Conservation (phyloP, 306 rosid species). For the Benincasa hispida region DNA sequence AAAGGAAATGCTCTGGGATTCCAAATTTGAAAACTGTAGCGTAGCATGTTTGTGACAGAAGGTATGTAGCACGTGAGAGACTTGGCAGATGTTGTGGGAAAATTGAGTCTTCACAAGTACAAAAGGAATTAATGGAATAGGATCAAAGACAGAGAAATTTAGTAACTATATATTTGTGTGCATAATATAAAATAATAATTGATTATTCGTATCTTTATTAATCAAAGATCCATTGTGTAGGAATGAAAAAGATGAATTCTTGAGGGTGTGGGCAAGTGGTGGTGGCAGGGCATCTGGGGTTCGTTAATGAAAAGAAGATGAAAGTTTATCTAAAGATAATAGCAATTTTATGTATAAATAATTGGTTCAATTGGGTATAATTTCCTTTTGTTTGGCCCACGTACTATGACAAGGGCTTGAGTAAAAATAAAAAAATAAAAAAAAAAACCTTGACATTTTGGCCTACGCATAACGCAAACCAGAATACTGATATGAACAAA, state of each 20-base stretch:
- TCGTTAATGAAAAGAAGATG: too few species aligned
- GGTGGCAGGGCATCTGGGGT: too few species aligned
- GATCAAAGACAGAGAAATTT: background rate
- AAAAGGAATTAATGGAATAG: background rate
- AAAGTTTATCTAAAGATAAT: too few species aligned
- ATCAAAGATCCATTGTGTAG: background rate
- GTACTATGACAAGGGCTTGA: too few species aligned
- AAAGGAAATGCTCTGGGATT: background rate
- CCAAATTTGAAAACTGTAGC: background rate
- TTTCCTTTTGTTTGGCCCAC: too few species aligned
- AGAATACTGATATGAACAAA: too few species aligned
- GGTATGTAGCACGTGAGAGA: background rate
- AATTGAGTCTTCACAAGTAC: background rate
- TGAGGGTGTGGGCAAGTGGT: background rate
- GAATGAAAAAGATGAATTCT: background rate
- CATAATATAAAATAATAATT: background rate
- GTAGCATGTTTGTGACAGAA: background rate
- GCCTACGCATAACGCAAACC: too few species aligned
- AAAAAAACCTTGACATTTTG: too few species aligned
- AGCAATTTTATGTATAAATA: too few species aligned
- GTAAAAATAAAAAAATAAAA: too few species aligned
- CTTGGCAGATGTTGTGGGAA: background rate
- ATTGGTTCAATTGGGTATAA: too few species aligned
- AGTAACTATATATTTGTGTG: background rate
- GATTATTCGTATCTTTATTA: background rate